phyloP scores from a whole-genome alignment of 805 yeast genomes.

The Wickerhamiella allomyrinae region DNA sequence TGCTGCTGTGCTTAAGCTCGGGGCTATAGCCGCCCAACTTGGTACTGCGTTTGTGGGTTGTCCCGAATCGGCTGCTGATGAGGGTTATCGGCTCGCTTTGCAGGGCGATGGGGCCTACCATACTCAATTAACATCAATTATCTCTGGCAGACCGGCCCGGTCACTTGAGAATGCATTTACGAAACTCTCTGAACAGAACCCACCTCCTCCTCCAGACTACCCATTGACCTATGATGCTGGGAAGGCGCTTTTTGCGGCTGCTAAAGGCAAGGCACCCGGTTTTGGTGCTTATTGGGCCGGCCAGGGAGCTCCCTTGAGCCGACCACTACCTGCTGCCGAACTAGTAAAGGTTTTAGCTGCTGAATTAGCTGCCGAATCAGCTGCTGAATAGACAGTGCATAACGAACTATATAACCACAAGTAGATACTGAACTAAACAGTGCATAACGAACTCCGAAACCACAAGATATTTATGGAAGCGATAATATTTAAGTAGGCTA shows the following conservation, averaged over 20 bases:
- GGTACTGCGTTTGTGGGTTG: slow-evolving; percentile 38
- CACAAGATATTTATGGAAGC: too few relatives aligned
- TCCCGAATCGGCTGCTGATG: slow-evolving; percentile 21
- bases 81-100: slow-evolving; percentile 9
- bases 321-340: not conserved
- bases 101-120: not conserved
- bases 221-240: slow-evolving; percentile 4
- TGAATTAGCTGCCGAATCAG: too few relatives aligned
- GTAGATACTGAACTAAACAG: too few relatives aligned
- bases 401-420: too few relatives aligned
- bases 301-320: not conserved
- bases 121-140: not conserved
- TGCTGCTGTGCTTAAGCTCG: slow-evolving; percentile 24
- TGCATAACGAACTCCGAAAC: too few relatives aligned
- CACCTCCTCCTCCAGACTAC: not conserved
- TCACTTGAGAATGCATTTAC: slow-evolving; percentile 3
- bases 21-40: slow-evolving; percentile 41
- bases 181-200: not conserved
- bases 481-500: too few relatives aligned
- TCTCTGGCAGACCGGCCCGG: slow-evolving; percentile 5
- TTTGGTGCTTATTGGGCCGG: not conserved
- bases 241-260: slow-evolving; percentile 1
- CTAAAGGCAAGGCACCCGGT: not conserved
- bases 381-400: too few relatives aligned
- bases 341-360: not conserved